Base-by-base conservation (phyloP, 306 rosid genomes). In the Coriaria nepalensis region DNA sequence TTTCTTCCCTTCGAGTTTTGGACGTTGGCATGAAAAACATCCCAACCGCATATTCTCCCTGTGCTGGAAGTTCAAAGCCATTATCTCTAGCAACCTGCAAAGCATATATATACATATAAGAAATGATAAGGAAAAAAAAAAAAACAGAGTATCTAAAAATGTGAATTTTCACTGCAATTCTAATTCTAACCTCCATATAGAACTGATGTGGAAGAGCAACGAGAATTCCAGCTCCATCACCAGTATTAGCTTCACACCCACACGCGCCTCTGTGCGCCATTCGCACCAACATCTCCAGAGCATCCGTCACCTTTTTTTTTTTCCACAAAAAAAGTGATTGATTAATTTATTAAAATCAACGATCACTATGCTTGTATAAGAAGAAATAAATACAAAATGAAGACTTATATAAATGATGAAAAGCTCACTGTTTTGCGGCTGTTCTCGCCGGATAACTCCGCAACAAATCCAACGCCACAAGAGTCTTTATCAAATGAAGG, bases 201-300 rank as follows among this genome's bases (percentile, higher is more conserved):
- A 79, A 85, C 5, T 69, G 73, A 72, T 92, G 96, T 45, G 98
- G 94, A 66, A 85, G 65, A 63, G 85, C 93, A 6, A 82, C 83
- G 53, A 92, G 93, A 69, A 92, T 80, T 13, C 98, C 98, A 4
- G 98, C 98, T 36, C 98, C 98, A 68, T 92, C 98, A 38, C 98
- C 98, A 6, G 98, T 92, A 59, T 90, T 90, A 1, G 83, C 57
- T 59, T 92, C 98, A 50, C 98, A 92, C 4, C 98, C 98, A 13
- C 98, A 92, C 45, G 93, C 98, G 15, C 96, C 96, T 64, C 98
- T 71, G 43, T 92, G 98, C n/a, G 94, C 4, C 98, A 90, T 90
- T 6, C 98, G 72, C 43, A 85, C 74, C 86, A 90, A 57, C 98
- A 90, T 90, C 66, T 90, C 98, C 74, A 90, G 45, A 45, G 98